Conservation (phyloP, 441 rosid genomes). For the Aleurites moluccanus region DNA sequence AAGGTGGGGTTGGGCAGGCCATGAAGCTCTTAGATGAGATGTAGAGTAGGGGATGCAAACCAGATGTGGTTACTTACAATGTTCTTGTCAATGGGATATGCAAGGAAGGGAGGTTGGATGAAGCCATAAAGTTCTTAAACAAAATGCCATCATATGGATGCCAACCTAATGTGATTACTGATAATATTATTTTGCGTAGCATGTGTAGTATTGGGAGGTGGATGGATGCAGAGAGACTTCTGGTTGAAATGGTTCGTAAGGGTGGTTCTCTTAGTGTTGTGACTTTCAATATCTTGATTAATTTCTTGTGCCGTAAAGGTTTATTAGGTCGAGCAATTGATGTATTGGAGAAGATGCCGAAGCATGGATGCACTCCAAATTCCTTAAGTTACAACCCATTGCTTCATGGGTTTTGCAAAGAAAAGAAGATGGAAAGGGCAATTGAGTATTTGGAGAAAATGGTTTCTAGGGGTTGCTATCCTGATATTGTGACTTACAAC, state of each 20-base stretch:
- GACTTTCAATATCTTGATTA: slow-evolving; percentile 84
- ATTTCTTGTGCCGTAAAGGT: slow-evolving; percentile 78
- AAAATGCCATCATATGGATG: slow-evolving; percentile 65
- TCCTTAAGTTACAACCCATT: slow-evolving; percentile 77
- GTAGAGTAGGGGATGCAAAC: slow-evolving; percentile 75
- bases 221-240: slow-evolving; percentile 83
- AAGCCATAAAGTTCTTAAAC: slow-evolving; percentile 76
- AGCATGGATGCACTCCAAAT: slow-evolving; percentile 75
- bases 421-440: slow-evolving; percentile 84
- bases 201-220: slow-evolving; percentile 87
- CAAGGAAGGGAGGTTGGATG: slow-evolving; percentile 80
- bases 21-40: slow-evolving; percentile 91
- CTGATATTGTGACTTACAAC: slow-evolving; percentile 91
- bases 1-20: slow-evolving; percentile 75
- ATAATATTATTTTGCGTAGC: slow-evolving; percentile 76
- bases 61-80: slow-evolving; percentile 79
- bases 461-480: slow-evolving; percentile 85
- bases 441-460: slow-evolving; percentile 77
- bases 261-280: slow-evolving; percentile 82
- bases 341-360: slow-evolving; percentile 78
- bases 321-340: slow-evolving; percentile 78
- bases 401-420: slow-evolving; percentile 86
- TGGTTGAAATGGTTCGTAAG: slow-evolving; percentile 66
- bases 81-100: slow-evolving; percentile 89
- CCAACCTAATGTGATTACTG: slow-evolving; percentile 77